Evolutionary conservation across 2,329 filamentous ascomycete genomes (phyloP), one percentile per base, ranked within the genome.

Genomic region (Microdochium paspali): DNA sequence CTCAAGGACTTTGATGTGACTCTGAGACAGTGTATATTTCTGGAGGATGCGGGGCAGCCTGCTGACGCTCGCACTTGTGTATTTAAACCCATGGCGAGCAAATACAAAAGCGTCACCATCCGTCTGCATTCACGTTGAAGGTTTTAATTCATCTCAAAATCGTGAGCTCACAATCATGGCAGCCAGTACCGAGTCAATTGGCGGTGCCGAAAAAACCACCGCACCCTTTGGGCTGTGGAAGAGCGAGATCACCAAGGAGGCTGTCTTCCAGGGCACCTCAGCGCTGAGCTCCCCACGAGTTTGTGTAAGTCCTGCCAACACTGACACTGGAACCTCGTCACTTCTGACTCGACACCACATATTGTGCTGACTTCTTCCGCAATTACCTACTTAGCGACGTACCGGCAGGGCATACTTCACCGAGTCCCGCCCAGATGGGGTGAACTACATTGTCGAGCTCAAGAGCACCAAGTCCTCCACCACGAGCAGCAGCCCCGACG

Each of bases 371-470:
- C 31, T 35, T 6, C 6, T 35, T 18, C 15, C 5, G 6, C 31
- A 7, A 18, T 35, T 9, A 35, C 10, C 13, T 18, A 15, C 26
- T 2, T 15, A 52, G 50, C 42, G 45, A 24, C 46, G 43, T 5
- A 49, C 62, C 6, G 61, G 61, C 4, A 55, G 65, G 5, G 58
- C 61, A 20, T 73, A 65, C 49, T 71, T 64, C 48, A 58, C 62
- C 3, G 67, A 71, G 48, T 60, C 59, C 5, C 61, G 61, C 10
- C 51, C 61, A 13, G 63, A 68, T 35, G 74, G 73, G 5, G 63
- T 68, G 15, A 66, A 56, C 28, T 64, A 63, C 15, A 72, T 79
- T 32, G 61, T 76, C 7, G 67, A 74, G 54, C 56, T 70, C 24
- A 56, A 58, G 10, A 49, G 58, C 2, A 56, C 61, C 6, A 20